These are phyloP conservation scores for Skeletonema grethae DNA, from an alignment of 108 stramenopile genomes.

Conservation along the genomic window DNA sequence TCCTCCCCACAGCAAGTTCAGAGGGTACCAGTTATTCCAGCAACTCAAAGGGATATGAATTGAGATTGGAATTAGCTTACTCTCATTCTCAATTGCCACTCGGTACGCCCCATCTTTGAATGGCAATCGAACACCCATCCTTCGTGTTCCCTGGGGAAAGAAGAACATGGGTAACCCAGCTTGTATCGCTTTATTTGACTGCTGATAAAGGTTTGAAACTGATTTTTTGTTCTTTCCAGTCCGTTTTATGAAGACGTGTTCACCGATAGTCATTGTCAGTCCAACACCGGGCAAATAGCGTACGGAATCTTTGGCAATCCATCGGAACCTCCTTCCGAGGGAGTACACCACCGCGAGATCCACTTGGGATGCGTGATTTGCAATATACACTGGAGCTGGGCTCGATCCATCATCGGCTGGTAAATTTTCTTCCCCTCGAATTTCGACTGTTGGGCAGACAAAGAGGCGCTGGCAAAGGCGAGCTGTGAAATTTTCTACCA, in stretches of 20 bases:
- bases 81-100: conserved; percentile 65
- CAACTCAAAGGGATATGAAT: conserved; percentile 70
- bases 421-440: conserved; percentile 62
- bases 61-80: conserved; percentile 66
- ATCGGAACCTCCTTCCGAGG: conserved; percentile 58
- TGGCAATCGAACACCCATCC: conserved; percentile 71
- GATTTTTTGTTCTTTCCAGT: conserved; percentile 57
- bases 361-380: conserved; percentile 83
- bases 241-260: conserved; percentile 76
- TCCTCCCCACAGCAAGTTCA: conserved; percentile 52
- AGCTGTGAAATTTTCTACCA: conserved; percentile 33
- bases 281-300: conserved; percentile 79
- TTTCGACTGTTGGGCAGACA: conserved; percentile 55
- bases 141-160: conserved; percentile 86
- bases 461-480: conserved; percentile 20
- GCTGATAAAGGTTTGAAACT: conserved; percentile 63
- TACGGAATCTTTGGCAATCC: conserved; percentile 79
- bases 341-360: conserved; percentile 67
- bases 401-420: conserved; percentile 38
- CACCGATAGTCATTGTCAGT: conserved; percentile 63
- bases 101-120: conserved; percentile 88
- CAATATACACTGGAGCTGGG: conserved; percentile 78
- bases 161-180: conserved; percentile 81
- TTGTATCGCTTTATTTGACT: conserved; percentile 71
- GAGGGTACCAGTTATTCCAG: conserved; percentile 83